Base-by-base conservation (phyloP, 192 early-diverging fungal species). In the Backusella liffmaniae region DNA sequence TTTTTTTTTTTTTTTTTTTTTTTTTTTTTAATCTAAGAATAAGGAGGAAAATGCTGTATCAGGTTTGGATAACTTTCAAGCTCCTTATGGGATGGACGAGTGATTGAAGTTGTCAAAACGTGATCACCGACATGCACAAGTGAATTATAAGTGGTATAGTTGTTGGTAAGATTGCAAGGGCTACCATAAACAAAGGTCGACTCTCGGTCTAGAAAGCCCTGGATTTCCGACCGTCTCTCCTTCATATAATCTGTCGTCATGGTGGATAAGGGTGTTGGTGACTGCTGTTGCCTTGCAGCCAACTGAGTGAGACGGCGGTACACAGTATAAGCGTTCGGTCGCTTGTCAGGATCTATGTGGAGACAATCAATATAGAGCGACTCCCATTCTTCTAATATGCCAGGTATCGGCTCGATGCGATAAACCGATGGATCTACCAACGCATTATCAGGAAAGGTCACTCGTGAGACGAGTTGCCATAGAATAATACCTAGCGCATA, bases 391-490 rank as follows among this genome's bases (percentile, higher is more conserved):
- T 37, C 21, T 44, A 79, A n/a, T 34, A 79, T 66, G n/a, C 78
- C 78, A 30, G 78, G 78, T 36, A 79, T 70, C 10, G 69, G 68
- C 23, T 79, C 78, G 21, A 79, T 72, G 46, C 78, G 78, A 75
- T 72, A 74, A 26, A 79, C 62, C 4, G 44, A 42, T 34, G 56
- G 73, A 70, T 79, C 78, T 16, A 79, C 56, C 18, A 72, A 32
- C 32, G 73, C 73, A 72, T 79, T 75, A n/a, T 70, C 78, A 0
- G 78, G 78, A 8, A 79, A 79, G 23, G 78, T 79, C 10, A 79
- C 73, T 10, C 78, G 78, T 2, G 78, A 79, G 26, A 79, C 44
- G 8, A 79, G 69, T 71, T 79, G 78, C 78, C 78, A 79, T 0
- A 79, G 30, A 18, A 79, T 79, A 39, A 79, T 72, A 9, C 78